phyloP scores from a whole-genome alignment of 2,329 filamentous ascomycete genomes.

The Trichoderma cornu-damae region DNA sequence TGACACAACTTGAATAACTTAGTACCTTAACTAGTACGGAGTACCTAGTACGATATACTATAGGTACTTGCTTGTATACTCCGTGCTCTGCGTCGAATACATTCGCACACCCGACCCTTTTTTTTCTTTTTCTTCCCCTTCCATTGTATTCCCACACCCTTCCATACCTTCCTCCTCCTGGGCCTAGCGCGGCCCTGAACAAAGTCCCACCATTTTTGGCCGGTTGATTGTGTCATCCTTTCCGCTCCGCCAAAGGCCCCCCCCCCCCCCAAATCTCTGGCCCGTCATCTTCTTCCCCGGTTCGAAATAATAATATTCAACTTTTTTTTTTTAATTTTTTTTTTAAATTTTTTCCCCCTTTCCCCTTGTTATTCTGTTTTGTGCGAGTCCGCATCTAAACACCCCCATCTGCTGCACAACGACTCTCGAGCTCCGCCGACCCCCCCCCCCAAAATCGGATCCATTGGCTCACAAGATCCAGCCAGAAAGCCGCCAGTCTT shows the following conservation, averaged over 20 bases:
- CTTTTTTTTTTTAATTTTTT: constrained; percentile 17
- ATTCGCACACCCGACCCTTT: too few species aligned
- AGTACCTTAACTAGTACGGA: too few species aligned
- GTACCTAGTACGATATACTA: too few species aligned
- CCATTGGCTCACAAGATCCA: constrained; percentile 4
- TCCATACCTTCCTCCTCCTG: constrained; percentile 14
- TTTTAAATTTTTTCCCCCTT: background rate
- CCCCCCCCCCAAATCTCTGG: constrained; percentile 26
- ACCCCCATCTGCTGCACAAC: constrained; percentile 3
- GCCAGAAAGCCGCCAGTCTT: too few species aligned
- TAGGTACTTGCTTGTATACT: background rate
- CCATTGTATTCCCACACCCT: constrained; percentile 18
- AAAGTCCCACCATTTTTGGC: constrained; percentile 20
- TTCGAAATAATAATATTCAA: constrained; percentile 26
- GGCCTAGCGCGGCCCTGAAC: constrained; percentile 18
- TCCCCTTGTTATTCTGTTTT: constrained; percentile 2
- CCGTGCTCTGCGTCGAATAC: too few species aligned
- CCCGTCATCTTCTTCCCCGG: constrained; percentile 28
- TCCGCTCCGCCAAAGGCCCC: constrained; percentile 5
- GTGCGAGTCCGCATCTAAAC: constrained; percentile 11
- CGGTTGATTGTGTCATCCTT: constrained; percentile 33
- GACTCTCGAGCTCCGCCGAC: constrained; percentile 2
- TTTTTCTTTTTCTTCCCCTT: background rate
- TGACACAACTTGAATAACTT: too few species aligned
- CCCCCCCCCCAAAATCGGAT: background rate